phyloP scores from a whole-genome alignment of 179 eudicot species.

The Corrigiola litoralis region DNA sequence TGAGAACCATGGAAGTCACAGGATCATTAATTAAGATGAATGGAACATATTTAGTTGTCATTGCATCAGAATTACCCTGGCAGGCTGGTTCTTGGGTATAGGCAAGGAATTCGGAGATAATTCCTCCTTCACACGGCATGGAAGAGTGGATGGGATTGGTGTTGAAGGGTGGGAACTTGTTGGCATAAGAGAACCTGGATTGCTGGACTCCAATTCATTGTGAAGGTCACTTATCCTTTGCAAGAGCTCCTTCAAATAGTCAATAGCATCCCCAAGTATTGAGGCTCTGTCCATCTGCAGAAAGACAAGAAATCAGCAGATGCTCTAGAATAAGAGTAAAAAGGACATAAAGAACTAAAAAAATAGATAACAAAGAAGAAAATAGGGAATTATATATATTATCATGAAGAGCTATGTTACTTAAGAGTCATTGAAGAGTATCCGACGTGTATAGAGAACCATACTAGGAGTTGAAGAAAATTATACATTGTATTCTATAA shows the following conservation, averaged over 20 bases:
- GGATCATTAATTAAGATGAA: neutral
- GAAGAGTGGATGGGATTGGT: slow-evolving; percentile 46
- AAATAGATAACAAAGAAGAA: too few species aligned
- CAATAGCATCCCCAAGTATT: slow-evolving; percentile 93
- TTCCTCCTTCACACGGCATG: slow-evolving; percentile 77
- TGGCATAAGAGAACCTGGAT: slow-evolving; percentile 44
- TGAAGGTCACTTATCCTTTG: slow-evolving; percentile 82
- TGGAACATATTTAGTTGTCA: neutral
- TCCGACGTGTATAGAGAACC: too few species aligned
- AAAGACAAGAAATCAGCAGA: neutral
- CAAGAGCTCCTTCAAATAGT: slow-evolving; percentile 82
- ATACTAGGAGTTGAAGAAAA: too few species aligned
- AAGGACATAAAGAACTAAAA: neutral
- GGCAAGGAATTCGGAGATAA: slow-evolving; percentile 62
- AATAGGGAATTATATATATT: neutral
- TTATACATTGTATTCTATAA: too few species aligned
- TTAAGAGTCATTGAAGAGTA: too few species aligned
- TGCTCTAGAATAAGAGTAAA: neutral
- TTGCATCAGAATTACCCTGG: slow-evolving; percentile 47
- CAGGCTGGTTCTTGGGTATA: slow-evolving; percentile 70
- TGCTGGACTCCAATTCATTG: slow-evolving; percentile 73
- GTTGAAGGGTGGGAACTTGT: slow-evolving; percentile 66
- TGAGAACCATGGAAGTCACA: neutral
- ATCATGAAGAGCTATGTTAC: neutral
- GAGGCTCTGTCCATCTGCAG: slow-evolving; percentile 95